These are phyloP conservation scores for Orychophragmus violaceus DNA, from an alignment of 345 rosid genomes.

Conservation along the genomic window DNA sequence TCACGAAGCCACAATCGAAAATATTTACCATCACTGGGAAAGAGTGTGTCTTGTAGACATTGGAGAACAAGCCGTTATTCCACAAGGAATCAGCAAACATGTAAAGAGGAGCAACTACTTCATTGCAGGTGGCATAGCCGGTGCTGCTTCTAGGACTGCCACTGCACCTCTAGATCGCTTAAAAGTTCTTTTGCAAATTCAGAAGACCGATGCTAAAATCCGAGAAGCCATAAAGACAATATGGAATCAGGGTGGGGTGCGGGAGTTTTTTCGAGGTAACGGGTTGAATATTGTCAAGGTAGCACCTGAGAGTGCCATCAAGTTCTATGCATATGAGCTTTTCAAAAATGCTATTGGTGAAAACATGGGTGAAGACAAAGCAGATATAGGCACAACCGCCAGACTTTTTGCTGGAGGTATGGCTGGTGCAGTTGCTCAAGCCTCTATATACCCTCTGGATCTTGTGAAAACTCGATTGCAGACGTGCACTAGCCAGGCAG, in stretches of 20 bases:
- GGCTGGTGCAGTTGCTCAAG: slow-evolving; percentile 91
- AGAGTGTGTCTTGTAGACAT: slow-evolving; percentile 82
- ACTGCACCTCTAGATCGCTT: slow-evolving; percentile 89
- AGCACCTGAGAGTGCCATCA: slow-evolving; percentile 88
- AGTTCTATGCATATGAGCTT: slow-evolving; percentile 72
- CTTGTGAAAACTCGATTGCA: slow-evolving; percentile 92
- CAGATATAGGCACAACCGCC: slow-evolving; percentile 51
- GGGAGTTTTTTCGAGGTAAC: slow-evolving; percentile 71
- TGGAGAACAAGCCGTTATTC: slow-evolving; percentile 83
- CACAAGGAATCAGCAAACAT: slow-evolving; percentile 73
- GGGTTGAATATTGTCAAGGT: slow-evolving; percentile 81
- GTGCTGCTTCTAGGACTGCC: slow-evolving; percentile 79
- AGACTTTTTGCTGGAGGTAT: slow-evolving; percentile 75
- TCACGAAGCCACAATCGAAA: slow-evolving; percentile 89
- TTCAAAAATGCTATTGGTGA: slow-evolving; percentile 50
- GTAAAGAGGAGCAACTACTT: slow-evolving; percentile 67
- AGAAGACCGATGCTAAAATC: slow-evolving; percentile 50
- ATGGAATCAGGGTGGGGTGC: slow-evolving; percentile 53
- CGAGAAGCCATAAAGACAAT: slow-evolving; percentile 61
- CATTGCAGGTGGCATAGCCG: slow-evolving; percentile 85
- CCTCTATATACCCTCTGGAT: slow-evolving; percentile 79
- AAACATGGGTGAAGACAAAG: slow-evolving; percentile 42
- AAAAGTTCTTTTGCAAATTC: slow-evolving; percentile 78
- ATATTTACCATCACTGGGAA: slow-evolving; percentile 79
- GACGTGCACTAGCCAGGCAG: slow-evolving; percentile 53